Evolutionary conservation across 192 early-diverging fungal species (phyloP).

Genomic region (Podila epicladia): DNA sequence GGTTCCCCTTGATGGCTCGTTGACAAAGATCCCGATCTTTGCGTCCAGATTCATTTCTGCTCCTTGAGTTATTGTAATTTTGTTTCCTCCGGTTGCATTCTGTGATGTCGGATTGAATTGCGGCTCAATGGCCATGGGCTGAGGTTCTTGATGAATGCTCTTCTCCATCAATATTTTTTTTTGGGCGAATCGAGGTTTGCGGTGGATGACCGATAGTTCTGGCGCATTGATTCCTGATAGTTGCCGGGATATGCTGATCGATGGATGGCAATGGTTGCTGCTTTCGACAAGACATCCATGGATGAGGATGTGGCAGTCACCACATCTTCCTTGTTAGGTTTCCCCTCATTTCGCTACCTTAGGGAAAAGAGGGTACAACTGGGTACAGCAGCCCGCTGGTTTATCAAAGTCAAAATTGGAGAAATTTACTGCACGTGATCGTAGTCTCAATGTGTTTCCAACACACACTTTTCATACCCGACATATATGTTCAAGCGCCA

Average conservation of each 20-base stretch:
- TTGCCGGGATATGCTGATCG: not conserved
- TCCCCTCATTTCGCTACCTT: constrained; percentile 7
- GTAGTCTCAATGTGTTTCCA: too few species aligned
- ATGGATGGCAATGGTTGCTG: not conserved
- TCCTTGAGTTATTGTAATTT: not conserved
- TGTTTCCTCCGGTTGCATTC: not conserved
- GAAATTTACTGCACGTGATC: not conserved
- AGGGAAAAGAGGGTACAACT: not conserved
- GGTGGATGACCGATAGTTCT: not conserved
- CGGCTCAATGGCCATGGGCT: too few species aligned
- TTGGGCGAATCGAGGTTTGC: not conserved
- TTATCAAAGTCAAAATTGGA: not conserved
- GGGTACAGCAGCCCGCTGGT: not conserved
- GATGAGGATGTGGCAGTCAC: not conserved
- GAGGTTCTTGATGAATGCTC: too few species aligned
- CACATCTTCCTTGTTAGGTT: constrained; percentile 1
- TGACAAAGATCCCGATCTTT: not conserved
- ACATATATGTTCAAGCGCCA: too few species aligned
- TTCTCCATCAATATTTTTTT: not conserved
- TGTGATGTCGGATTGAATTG: too few species aligned
- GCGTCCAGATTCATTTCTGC: not conserved
- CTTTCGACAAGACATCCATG: not conserved
- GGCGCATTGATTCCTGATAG: not conserved
- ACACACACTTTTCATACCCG: too few species aligned
- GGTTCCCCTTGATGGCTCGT: not conserved